Evolutionary conservation across 257 asterid genomes (phyloP), one percentile per base, ranked within the genome.

Genomic region (Cordia subcordata): DNA sequence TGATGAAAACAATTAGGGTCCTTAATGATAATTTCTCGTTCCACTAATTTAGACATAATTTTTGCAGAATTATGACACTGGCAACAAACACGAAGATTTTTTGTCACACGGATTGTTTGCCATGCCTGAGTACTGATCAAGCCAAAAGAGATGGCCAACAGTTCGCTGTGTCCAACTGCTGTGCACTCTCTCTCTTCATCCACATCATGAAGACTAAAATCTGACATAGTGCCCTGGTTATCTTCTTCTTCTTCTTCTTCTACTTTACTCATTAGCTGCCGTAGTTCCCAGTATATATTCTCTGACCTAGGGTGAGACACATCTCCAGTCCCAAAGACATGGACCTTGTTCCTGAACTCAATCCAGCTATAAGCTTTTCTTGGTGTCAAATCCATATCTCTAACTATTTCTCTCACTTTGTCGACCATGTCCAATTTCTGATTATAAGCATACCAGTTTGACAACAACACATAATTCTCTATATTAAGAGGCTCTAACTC

Each of bases 331-430:
- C 69, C 58, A 49, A 72, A 72, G 10, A 61, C 77, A 44, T 72
- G 77, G 45, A 72, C 56, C 72, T 72, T 72, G 53, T 62, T 72
- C 37, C 55, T 61, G 19, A 72, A 61, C 64, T 72, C 77, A 13
- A 72, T 72, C 77, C 72, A 72, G 58, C 77, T 61, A 49, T 49
- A 72, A 55, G 72, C 77, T 20, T 42, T 71, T 27, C 50, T 61
- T 19, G 69, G 72, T 21, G 49, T 56, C 68, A 72, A 33, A 60
- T 63, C 58, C 72, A 55, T 32, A 6, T 61, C 55, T 15, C 15
- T 18, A 6, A 61, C 52, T 19, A 64, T 72, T 37, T 66, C 66
- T 22, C 55, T 61, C 12, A 61, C 33, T 66, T 66, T 53, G 46
- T 58, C 62, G 38, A 61, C 72, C 72, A 51, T 56, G 19, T 49